Evolutionary conservation across 2,329 filamentous ascomycete species (phyloP), one percentile per base, ranked within the genome.

Genomic region (Trichoderma sp.): DNA sequence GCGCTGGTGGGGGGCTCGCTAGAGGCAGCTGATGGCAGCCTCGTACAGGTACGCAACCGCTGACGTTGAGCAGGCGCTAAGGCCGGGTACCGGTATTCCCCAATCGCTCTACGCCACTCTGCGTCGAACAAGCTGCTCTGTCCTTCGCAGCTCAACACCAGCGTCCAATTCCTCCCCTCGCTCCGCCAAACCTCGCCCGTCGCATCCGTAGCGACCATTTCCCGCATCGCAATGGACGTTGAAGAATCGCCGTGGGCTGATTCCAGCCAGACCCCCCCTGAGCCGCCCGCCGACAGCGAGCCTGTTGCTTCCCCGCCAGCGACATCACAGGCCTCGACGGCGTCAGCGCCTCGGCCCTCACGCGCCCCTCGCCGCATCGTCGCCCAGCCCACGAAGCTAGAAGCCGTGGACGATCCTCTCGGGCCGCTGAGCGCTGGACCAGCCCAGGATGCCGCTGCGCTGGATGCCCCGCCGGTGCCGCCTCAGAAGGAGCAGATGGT

Each of bases 361-460:
- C 83, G 84, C 71, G 77, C 80, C n/a, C 84, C 84, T 46, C 88
- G 89, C 72, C 87, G 89, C 71, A 83, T 93, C 76, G 89, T 90
- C 73, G 90, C 90, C 69, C 91, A 94, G 77, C 88, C 91, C 34
- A 94, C 92, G 58, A 90, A 89, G 66, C 90, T 95, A 70, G 89
- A 95, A 80, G 90, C 90, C 70, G 90, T 93, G 73, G 87, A 90
- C 54, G 91, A 94, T 77, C 90, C 91, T 68, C 86, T 94, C 56
- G 93, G 92, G 1, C 92, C 92, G 26, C 83, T 96, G 63, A 92
- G 92, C 69, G 90, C 89, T 66, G 75, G 87, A 64, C 79, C 90
- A 32, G 87, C 87, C 63, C 77, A 78, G 54, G 80, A 78, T 72
- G 77, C 75, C 67, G 75, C 76, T 39, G 78, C 75, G 30, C 75